Percentiles rank a stretch among this genome's conserved stretches.
Conservation (phyloP, 768 basidiomycete species). For the Russula vinacea region DNA sequence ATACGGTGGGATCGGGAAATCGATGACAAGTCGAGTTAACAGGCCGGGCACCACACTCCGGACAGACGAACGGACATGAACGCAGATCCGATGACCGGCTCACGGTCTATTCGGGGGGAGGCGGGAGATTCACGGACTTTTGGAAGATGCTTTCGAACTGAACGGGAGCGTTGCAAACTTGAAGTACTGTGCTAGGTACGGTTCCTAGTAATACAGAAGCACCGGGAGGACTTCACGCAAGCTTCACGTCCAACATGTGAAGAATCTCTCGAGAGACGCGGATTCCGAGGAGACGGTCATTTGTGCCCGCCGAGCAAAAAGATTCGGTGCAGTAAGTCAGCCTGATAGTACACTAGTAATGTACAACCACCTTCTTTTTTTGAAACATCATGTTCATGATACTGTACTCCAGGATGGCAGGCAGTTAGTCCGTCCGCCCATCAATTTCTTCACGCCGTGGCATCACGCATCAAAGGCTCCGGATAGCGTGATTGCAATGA, state of each 20-base stretch:
- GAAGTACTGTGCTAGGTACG: background rate
- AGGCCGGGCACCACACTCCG: background rate
- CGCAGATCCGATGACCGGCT: constrained; percentile 15
- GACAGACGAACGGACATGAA: background rate
- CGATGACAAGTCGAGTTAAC: background rate
- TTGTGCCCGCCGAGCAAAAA: background rate
- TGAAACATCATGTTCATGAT: too few species aligned
- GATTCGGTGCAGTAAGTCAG: background rate
- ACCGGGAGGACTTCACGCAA: background rate
- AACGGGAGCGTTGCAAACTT: background rate
- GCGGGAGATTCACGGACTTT: background rate
- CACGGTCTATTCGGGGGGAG: background rate
- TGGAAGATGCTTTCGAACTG: background rate
- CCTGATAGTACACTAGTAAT: too few species aligned
- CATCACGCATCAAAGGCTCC: background rate
- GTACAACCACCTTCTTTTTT: too few species aligned
- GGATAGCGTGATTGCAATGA: background rate
- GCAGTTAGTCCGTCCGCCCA: too few species aligned
- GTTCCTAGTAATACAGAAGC: background rate
- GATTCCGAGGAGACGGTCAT: constrained; percentile 23
- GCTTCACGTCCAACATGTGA: background rate
- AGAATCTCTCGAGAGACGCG: background rate
- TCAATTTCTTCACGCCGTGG: too few species aligned
- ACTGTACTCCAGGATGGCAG: too few species aligned
- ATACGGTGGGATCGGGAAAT: constrained; percentile 14